Evolutionary conservation across 2,329 filamentous ascomycete genomes (phyloP), one percentile per base, ranked within the genome.

Genomic region (Teratosphaeria gauchensis): DNA sequence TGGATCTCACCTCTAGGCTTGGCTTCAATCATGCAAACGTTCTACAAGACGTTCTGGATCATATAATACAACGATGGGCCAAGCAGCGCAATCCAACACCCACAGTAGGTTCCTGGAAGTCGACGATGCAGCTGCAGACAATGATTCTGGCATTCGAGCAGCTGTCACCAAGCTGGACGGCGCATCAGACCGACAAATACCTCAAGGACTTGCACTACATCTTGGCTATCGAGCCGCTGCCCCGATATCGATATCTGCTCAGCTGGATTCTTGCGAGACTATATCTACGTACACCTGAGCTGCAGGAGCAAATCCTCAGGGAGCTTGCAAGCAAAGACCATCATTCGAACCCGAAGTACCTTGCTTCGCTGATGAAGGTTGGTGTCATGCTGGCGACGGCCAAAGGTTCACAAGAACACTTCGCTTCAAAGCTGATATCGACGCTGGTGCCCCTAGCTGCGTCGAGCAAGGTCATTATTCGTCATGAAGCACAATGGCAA

Each of bases 401-500:
- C 21, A 61, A 73, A 1, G 65, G 72, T 24, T 62, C 68, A 1
- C 68, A 69, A 0, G 71, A 75, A 56, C 65, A 69, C 0, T 79
- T 77, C 58, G 70, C 72, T 0, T 56, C 71, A 3, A 63, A 70
- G 14, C 68, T 79, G 8, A 73, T 76, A 55, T 73, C 73, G 24
- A 70, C 74, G 54, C 71, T 80, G 16, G 72, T 76, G 2, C 71
- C 74, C 0, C 73, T 78, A 19, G 74, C 74, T 0, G 73, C 77
- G 3, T 80, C 77, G 35, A 75, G 77, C 3, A 82, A 81, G 61
- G 75, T 81, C 1, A 75, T 77, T 33, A 75, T 82, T n/a, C 73
- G 80, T 7, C 78, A 81, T 59, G 80, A 82, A 65, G 78, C 79
- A 1, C 79, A 78, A 57, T 80, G 75, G 73, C 76, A 73, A 11